A percentile compares a stretch with the other conserved stretches of the same genome.
Evolutionary conservation across 305 asterid genomes (phyloP).

Genomic region (Fraxinus baroniana): DNA sequence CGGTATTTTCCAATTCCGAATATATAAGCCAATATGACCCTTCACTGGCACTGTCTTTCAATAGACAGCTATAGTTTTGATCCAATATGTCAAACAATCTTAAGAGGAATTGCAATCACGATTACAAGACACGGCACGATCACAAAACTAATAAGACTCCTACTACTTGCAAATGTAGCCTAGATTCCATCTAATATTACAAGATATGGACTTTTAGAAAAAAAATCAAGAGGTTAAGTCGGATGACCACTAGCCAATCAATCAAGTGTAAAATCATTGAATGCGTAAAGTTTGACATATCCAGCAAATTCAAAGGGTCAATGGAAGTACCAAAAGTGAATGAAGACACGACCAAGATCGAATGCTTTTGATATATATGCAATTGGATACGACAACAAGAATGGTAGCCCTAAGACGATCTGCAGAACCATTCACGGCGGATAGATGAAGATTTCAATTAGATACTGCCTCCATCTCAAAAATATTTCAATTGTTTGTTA

Average conservation of each 20-base stretch:
- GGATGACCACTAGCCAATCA: neutral
- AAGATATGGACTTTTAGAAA: neutral
- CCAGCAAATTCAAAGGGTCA: constrained; percentile 8
- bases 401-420: constrained; percentile 78
- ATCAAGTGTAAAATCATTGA: constrained; percentile 5
- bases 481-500: neutral
- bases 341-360: constrained; percentile 88
- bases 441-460: constrained; percentile 30
- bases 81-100: neutral
- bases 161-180: neutral
- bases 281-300: constrained; percentile 1
- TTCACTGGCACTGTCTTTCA: neutral
- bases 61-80: neutral
- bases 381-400: constrained; percentile 64
- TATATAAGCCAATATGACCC: neutral
- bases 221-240: neutral
- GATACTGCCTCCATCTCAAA: constrained; percentile 22
- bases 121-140: neutral
- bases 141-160: neutral
- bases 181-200: neutral
- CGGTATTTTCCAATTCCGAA: neutral
- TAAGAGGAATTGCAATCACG: neutral
- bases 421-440: constrained; percentile 51
- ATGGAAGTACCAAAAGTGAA: constrained; percentile 73
- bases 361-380: constrained; percentile 80